Evolutionary conservation across 2,329 filamentous ascomycete genomes (phyloP).

Genomic region (Aureobasidium lini): DNA sequence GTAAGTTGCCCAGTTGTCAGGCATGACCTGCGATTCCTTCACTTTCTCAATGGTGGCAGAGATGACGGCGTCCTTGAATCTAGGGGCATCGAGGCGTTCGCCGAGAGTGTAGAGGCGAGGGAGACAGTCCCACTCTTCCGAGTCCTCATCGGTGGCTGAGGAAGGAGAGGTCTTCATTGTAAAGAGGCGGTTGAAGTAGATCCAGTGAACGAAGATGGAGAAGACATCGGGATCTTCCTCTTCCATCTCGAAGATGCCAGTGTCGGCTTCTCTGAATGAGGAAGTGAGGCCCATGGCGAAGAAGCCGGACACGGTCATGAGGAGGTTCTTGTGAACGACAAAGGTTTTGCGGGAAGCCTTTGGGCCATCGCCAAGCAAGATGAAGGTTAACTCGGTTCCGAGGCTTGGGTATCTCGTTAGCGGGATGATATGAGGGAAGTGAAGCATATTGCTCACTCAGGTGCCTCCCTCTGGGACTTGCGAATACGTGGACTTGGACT

Average conservation of each 20-base stretch:
- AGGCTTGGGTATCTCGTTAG: not conserved
- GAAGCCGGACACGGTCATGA: not conserved
- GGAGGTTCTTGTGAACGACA: not conserved
- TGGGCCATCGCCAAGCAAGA: not conserved
- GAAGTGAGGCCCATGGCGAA: not conserved
- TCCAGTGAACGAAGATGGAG: not conserved
- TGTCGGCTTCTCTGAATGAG: not conserved
- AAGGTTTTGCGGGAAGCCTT: not conserved
- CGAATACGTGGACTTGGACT: not conserved
- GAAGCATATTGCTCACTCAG: not conserved
- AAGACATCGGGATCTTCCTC: not conserved
- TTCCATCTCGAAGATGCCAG: not conserved
- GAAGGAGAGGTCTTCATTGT: not conserved
- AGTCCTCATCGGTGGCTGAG: not conserved
- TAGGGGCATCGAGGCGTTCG: constrained; percentile 14
- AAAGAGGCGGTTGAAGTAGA: not conserved
- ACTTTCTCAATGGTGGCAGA: constrained; percentile 15
- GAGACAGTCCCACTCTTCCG: constrained; percentile 8
- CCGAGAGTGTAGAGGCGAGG: constrained; percentile 16
- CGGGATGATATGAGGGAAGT: not conserved
- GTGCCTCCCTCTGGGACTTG: not conserved
- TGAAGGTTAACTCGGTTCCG: not conserved
- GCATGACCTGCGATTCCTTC: not conserved
- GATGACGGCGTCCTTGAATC: constrained; percentile 17
- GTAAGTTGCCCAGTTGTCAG: not conserved